A percentile compares a stretch with the other conserved stretches of the same genome.
phyloP scores from a whole-genome alignment of 108 stramenopile genomes.

The Skeletonema potamos region DNA sequence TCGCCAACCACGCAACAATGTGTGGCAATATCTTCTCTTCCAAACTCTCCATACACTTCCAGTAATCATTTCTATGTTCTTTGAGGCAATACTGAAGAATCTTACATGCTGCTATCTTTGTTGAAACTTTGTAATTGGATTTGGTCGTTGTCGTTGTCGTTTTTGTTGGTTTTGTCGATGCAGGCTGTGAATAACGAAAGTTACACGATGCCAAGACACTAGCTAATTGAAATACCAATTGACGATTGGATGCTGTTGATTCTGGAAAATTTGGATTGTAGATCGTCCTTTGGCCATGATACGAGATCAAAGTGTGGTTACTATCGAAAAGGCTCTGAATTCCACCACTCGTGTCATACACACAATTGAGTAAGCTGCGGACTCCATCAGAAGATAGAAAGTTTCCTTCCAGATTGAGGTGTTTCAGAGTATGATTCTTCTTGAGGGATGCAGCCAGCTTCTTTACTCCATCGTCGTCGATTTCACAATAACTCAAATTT shows the following conservation, averaged over 20 bases:
- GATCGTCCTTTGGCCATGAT: slow-evolving; percentile 13
- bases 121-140: background rate
- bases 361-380: slow-evolving; percentile 11
- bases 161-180: background rate
- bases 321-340: slow-evolving; percentile 21
- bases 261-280: slow-evolving; percentile 35
- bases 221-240: slow-evolving; percentile 3
- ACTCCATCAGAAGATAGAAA: slow-evolving; percentile 19
- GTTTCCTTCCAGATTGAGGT: slow-evolving; percentile 41
- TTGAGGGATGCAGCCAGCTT: slow-evolving; percentile 23
- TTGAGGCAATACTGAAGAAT: slow-evolving; percentile 32
- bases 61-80: slow-evolving; percentile 11
- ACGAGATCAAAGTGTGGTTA: slow-evolving; percentile 32
- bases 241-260: slow-evolving; percentile 19
- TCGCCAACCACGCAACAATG: slow-evolving; percentile 24
- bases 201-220: slow-evolving; percentile 27
- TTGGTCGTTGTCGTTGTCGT: background rate
- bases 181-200: slow-evolving; percentile 7
- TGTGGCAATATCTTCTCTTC: slow-evolving; percentile 25
- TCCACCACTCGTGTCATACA: slow-evolving; percentile 31
- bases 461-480: slow-evolving; percentile 29
- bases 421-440: slow-evolving; percentile 13
- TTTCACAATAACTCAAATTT: slow-evolving; percentile 32
- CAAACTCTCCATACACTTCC: slow-evolving; percentile 14
- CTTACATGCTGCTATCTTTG: slow-evolving; percentile 22